Evolutionary conservation across 2,329 filamentous ascomycete genomes (phyloP), one percentile per base, ranked within the genome.

Genomic region (Aschersonia sp.): DNA sequence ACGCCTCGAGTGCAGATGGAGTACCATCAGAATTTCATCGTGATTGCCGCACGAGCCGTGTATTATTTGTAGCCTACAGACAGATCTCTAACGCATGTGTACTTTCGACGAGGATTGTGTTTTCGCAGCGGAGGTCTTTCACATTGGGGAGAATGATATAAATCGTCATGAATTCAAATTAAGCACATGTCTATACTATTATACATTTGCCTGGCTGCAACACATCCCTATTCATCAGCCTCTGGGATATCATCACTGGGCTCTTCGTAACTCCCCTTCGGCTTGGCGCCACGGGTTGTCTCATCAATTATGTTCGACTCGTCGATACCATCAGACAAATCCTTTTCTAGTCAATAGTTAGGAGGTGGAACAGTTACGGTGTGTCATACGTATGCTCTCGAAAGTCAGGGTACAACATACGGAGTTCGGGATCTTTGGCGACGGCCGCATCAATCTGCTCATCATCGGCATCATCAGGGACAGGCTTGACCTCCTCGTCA

Each of bases 391-490:
- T 11, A 37, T 11, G 31, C 31, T n/a, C 2, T 35, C 30, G n/a
- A 22, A 10, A n/a, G 31, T n/a, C 4, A 29, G 11, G 8, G 14
- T 9, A 12, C 40, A 5, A 43, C 47, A n/a, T 32, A 49, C 47
- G 41, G 11, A 49, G 44, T 30, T 43, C 47, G 12, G 40, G 47
- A 35, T 49, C 47, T 43, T 49, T 41, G 11, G 22, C 11, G 10
- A 49, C 47, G 5, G 42, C 32, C 6, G 43, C 40, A 32, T 49
- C 47, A 29, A 49, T 30, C 12, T 41, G 45, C 0, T 40, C 41
- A 11, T 49, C 47, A 44, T 46, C 40, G 4, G 30, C 44, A 32
- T 49, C 47, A n/a, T 49, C 47, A n/a, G 47, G 47, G 10, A 49
- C 40, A 6, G 44, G 22, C 44, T 49, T 49, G 39, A 46, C 44